Conservation (phyloP, 768 basidiomycete genomes). For the Boletus sp. region DNA sequence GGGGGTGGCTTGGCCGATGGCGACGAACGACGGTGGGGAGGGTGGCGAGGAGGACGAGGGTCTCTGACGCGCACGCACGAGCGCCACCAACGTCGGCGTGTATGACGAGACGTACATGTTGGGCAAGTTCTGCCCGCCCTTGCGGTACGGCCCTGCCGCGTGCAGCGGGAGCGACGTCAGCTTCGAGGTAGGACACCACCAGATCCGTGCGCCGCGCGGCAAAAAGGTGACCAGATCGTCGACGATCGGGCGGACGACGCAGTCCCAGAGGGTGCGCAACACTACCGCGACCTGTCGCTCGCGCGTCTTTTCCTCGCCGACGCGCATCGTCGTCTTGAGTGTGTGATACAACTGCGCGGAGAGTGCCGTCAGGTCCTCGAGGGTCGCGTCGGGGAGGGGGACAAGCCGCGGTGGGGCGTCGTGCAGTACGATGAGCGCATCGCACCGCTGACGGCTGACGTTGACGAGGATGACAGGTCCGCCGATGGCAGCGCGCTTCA, state of each 20-base stretch:
- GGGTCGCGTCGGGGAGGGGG: constrained; percentile 16
- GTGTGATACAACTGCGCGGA: constrained; percentile 2
- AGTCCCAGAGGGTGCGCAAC: constrained; percentile 28
- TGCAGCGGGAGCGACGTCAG: constrained; percentile 33
- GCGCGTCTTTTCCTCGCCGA: constrained; percentile 24
- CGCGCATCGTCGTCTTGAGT: constrained; percentile 4
- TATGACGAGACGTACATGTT: constrained; percentile 33
- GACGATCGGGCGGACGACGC: constrained; percentile 20
- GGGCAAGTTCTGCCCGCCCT: constrained; percentile 5
- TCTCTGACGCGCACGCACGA: constrained; percentile 22
- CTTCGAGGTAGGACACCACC: constrained; percentile 36
- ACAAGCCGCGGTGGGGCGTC: constrained; percentile 18
- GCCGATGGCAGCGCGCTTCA: constrained; percentile 19
- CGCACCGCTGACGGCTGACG: constrained; percentile 31
- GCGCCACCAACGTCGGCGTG: constrained; percentile 32
- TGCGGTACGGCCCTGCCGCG: constrained; percentile 31
- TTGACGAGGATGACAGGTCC: constrained; percentile 42
- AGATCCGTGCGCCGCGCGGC: constrained; percentile 27
- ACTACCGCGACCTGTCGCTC: constrained; percentile 12
- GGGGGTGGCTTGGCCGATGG: constrained; percentile 23
- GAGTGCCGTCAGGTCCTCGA: constrained; percentile 9
- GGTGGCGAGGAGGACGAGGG: neutral
- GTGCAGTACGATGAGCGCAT: constrained; percentile 37
- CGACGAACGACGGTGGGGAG: constrained; percentile 8
- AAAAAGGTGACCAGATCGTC: constrained; percentile 12